Evolutionary conservation across 345 rosid species (phyloP).

Genomic region (Citrus unshiu): DNA sequence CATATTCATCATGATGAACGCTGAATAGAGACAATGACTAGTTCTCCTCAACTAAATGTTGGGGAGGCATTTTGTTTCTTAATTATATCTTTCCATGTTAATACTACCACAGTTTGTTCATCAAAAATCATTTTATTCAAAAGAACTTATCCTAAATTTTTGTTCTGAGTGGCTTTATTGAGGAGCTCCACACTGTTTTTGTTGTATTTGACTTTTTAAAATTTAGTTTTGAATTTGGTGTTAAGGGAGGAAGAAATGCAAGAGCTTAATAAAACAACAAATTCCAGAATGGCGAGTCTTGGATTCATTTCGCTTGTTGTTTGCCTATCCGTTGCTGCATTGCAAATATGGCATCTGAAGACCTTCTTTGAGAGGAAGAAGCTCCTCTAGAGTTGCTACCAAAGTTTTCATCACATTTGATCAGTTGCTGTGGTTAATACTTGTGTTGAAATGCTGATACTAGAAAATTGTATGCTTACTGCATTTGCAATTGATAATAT

Average conservation of each 20-base stretch:
- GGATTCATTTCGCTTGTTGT: slow-evolving; percentile 57
- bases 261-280: slow-evolving; percentile 56
- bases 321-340: slow-evolving; percentile 68
- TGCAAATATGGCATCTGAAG: slow-evolving; percentile 87
- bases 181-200: neutral
- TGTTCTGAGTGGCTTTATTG: neutral
- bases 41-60: no score
- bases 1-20: neutral
- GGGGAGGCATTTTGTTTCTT: neutral
- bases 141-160: neutral
- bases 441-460: neutral
- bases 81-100: neutral
- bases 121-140: neutral
- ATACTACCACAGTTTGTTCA: neutral
- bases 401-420: neutral
- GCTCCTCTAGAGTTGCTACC: slow-evolving; percentile 40
- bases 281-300: slow-evolving; percentile 59
- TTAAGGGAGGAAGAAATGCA: slow-evolving; percentile 89
- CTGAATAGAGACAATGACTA: neutral
- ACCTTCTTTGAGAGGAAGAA: slow-evolving; percentile 86
- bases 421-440: neutral
- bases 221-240: neutral
- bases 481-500: neutral
- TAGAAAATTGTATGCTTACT: neutral
- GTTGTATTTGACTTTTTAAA: neutral